phyloP scores from a whole-genome alignment of 371 early-diverging fungal species.

The Mucor lusitanicus region DNA sequence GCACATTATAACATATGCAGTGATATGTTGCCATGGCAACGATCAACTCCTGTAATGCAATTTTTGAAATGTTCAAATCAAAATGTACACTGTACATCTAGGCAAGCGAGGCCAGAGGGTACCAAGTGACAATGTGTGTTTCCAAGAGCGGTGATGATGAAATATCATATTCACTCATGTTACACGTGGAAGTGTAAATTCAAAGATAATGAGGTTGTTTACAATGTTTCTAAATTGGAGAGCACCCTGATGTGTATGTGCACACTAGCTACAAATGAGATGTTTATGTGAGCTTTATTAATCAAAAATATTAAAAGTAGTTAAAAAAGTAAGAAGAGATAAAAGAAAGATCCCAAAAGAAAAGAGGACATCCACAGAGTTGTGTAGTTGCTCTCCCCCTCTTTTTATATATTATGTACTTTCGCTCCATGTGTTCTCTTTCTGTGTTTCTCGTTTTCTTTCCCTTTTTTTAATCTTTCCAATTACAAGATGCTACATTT shows the following conservation, averaged over 20 bases:
- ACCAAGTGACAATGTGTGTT: too few relatives aligned
- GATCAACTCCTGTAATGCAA: neutral
- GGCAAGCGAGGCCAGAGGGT: too few relatives aligned
- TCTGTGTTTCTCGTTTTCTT: neutral
- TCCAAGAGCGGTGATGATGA: neutral
- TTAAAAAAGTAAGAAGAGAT: neutral
- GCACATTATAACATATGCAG: neutral
- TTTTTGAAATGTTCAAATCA: too few relatives aligned
- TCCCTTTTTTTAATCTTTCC: neutral
- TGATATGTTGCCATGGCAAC: neutral
- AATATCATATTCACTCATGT: neutral
- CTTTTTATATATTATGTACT: neutral
- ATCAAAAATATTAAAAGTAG: neutral
- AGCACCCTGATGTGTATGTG: neutral
- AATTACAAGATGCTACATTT: slow-evolving; percentile 77
- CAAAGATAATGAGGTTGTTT: neutral
- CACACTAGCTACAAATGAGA: neutral
- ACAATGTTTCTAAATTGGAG: neutral
- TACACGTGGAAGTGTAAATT: neutral
- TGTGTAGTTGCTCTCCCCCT: neutral
- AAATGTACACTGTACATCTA: too few relatives aligned
- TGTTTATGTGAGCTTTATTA: neutral
- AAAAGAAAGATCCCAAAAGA: neutral
- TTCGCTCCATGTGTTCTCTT: neutral
- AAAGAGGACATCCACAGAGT: neutral